These are phyloP conservation scores for Mycocentrospora acerina DNA, from an alignment of 2,329 filamentous ascomycete genomes.

Conservation along the genomic window DNA sequence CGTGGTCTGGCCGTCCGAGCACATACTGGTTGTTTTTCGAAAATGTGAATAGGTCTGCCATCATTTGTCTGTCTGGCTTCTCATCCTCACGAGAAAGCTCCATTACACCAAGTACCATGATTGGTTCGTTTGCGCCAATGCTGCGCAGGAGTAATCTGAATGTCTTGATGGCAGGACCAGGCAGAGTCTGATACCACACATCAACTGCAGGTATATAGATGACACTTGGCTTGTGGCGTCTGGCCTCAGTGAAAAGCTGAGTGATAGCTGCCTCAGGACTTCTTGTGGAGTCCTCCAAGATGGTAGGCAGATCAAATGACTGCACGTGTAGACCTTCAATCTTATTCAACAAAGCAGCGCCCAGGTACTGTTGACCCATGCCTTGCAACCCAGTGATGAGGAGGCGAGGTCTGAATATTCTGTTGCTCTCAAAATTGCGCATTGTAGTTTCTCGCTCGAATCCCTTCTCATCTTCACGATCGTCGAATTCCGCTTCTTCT, in stretches of 20 bases:
- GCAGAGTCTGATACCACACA: slow-evolving; percentile 74
- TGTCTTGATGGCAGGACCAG: slow-evolving; percentile 70
- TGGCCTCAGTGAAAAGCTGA: slow-evolving; percentile 86
- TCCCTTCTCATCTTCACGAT: slow-evolving; percentile 76
- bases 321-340: slow-evolving; percentile 94
- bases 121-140: slow-evolving; percentile 85
- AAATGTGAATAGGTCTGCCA: slow-evolving; percentile 81
- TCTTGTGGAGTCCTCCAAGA: slow-evolving; percentile 80
- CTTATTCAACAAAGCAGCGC: slow-evolving; percentile 81
- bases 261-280: slow-evolving; percentile 86
- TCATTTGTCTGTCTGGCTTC: slow-evolving; percentile 59
- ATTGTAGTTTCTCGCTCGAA: slow-evolving; percentile 80
- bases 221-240: slow-evolving; percentile 91
- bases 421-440: slow-evolving; percentile 74
- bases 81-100: slow-evolving; percentile 65
- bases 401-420: slow-evolving; percentile 84
- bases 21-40: slow-evolving; percentile 75
- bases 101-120: slow-evolving; percentile 83
- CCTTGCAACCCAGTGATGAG: slow-evolving; percentile 79
- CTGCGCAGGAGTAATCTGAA: slow-evolving; percentile 81
- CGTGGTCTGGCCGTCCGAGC: slow-evolving; percentile 66
- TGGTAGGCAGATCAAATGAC: slow-evolving; percentile 85
- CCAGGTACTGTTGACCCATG: slow-evolving; percentile 92
- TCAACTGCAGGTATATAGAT: slow-evolving; percentile 93
- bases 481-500: slow-evolving; percentile 92